Evolutionary conservation across 345 rosid species (phyloP), one percentile per base, ranked within the genome.

Genomic region (Carallia pectinifolia): DNA sequence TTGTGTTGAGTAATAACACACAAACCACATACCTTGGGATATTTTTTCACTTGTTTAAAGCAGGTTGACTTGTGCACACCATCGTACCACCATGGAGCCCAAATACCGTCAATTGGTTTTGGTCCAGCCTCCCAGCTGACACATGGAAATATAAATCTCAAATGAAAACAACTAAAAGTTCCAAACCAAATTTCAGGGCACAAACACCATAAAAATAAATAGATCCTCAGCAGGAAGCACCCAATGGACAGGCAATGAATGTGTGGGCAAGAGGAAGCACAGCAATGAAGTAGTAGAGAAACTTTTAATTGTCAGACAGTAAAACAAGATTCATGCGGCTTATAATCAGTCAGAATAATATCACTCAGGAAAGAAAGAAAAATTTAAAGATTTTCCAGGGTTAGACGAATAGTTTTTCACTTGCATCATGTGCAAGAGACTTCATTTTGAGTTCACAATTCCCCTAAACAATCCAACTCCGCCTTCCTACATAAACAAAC

Each of bases 101-200:
- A 90, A 53, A 87, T 15, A 62, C 98, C 98, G 84, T 90, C 96
- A 50, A 87, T 64, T 37, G 85, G 81, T 80, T 87, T 92, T n/a
- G 98, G 90, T 75, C 95, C 96, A 85, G 91, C 90, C 72, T 88
- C 85, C 98, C 96, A 92, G 78, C 98, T 92, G 84, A 71, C 62
- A 61, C 4, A 72, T 48, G 62, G 38, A 50, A 12, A 60, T 53
- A 18, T 13, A 65, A 58, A 72, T 37, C 58, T 64, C 53, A 72
- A 61, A 79, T 2, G 37, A 55, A 12, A 48, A 68, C 36, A 53
- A 29, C 39, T 6, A 37, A 67, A 53, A 44, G 17, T 44, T 10
- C 4, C 10, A 40, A 40, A 40, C 13, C 13, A 40, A 40, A 40
- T 40, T 40, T 40, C 48, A 9, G 15, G 9, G 48, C 48, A 40